Conservation (phyloP, 257 asterid genomes). For the Solanum arcanum region DNA sequence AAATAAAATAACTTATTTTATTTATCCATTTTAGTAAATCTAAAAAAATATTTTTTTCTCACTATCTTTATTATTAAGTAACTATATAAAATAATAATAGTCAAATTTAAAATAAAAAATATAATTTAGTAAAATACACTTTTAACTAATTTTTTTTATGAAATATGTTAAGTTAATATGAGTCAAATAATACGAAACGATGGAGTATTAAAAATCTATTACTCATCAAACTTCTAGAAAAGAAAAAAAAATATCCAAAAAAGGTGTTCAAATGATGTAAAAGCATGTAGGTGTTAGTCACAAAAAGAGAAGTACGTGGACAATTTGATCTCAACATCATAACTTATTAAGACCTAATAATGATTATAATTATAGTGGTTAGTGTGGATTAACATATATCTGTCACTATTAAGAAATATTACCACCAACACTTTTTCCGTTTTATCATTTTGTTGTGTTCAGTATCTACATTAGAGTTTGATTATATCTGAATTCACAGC, state of each 20-base stretch:
- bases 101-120: background rate
- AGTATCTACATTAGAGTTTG: rapidly evolving
- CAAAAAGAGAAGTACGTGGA: background rate
- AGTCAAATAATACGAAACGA: background rate
- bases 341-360: background rate
- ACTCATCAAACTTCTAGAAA: background rate
- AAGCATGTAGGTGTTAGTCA: background rate
- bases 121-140: background rate
- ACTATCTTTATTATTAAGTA: no score
- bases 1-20: background rate
- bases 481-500: rapidly evolving
- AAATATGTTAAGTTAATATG: background rate
- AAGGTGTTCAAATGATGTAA: background rate
- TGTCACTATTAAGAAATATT: background rate
- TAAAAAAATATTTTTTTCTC: no score
- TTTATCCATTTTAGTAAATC: background rate
- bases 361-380: background rate
- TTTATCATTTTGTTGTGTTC: background rate
- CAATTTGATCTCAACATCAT: background rate
- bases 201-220: background rate
- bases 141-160: no score
- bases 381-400: background rate
- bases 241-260: background rate
- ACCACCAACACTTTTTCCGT: background rate
- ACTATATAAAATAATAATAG: no score